Base-by-base conservation (phyloP, 441 rosid species). In the Pelargonium australe region DNA sequence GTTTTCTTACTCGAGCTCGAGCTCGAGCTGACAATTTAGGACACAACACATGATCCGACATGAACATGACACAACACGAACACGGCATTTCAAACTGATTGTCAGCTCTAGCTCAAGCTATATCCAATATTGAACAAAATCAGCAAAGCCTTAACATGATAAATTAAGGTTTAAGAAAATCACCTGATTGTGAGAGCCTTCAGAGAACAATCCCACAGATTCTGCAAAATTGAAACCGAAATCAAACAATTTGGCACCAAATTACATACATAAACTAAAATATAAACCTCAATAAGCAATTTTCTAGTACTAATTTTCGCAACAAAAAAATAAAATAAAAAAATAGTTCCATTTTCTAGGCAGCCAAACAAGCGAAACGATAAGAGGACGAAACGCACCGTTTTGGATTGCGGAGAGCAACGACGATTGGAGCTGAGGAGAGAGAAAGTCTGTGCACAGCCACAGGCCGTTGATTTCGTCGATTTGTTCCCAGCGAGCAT, bases 111-210 rank as follows among this genome's bases (percentile, higher is more conserved):
- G 28, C 28, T 25, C 37, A 31, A 31, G 37, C 37, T 31, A 31
- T 31, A 31, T 31, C 37, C 37, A 31, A 31, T 31, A 31, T 31
- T 31, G 37, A 31, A 31, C 37, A 31, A 31, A 1, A 31, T 31
- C 2, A 31, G 37, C 37, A 31, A 3, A 31, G 3, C 37, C 37
- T 4, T 31, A 31, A 31, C 37, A 31, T 2, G 10, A 14, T 53
- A 14, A 55, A 55, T 14, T 55, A 14, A 6, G 61, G 10, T 55
- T 16, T 3, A 20, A 55, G 61, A 19, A 23, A 68, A 14, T 68
- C 64, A 89, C 97, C 96, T 92, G 96, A 74, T 92, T 92, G 65
- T 81, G 86, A 71, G 91, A 80, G 5, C 78, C 84, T 74, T 83
- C 85, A 12, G 75, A 67, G 83, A 92, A 88, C 96, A 95, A 89